Conservation (phyloP, 495 filamentous ascomycete species). For the Tuber umbilicatum region DNA sequence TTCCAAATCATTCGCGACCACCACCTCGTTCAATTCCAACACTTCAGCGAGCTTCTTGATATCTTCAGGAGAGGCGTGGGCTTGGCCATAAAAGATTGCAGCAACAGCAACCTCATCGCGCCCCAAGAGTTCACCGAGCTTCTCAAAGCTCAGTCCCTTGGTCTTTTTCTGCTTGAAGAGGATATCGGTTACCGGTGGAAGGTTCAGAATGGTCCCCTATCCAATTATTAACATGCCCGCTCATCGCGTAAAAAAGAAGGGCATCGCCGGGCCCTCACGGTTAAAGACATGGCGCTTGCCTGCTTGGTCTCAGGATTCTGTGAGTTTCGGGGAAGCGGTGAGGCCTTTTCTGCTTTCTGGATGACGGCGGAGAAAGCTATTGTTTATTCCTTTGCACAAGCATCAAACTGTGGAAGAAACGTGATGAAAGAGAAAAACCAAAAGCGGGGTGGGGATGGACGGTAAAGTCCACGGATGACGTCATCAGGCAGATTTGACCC, state of each 20-base stretch:
- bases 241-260: not conserved
- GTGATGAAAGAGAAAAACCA: not conserved
- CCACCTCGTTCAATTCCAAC: slow-evolving; percentile 56
- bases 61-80: slow-evolving; percentile 70
- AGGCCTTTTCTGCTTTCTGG: not conserved
- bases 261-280: not conserved
- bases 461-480: not conserved
- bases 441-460: not conserved
- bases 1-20: slow-evolving; percentile 57
- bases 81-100: slow-evolving; percentile 92
- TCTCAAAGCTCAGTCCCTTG: slow-evolving; percentile 69
- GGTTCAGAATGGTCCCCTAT: slow-evolving; percentile 42
- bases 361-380: not conserved
- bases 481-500: not conserved
- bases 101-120: slow-evolving; percentile 86
- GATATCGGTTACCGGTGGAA: slow-evolving; percentile 62
- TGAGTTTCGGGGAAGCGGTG: not conserved
- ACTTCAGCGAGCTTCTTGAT: slow-evolving; percentile 62
- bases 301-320: not conserved
- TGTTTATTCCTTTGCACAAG: not conserved
- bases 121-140: slow-evolving; percentile 66
- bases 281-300: not conserved
- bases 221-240: not conserved
- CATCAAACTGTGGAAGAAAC: not conserved
- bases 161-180: slow-evolving; percentile 81